These are phyloP conservation scores for Coriolopsis trogii DNA, from an alignment of 1,284 basidiomycete genomes.

Conservation along the genomic window DNA sequence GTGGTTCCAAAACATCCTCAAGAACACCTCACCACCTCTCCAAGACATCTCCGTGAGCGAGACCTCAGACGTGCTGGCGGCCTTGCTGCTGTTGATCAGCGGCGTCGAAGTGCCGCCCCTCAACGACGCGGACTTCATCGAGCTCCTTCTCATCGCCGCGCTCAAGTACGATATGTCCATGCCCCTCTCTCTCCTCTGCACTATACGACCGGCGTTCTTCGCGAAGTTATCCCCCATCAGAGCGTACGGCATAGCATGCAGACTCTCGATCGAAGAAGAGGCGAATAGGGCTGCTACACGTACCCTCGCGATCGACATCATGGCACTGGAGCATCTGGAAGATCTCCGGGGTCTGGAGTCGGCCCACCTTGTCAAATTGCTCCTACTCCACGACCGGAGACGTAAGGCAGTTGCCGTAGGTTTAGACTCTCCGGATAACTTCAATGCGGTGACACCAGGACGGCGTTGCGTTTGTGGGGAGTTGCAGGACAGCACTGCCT, in stretches of 20 bases:
- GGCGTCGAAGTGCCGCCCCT: constrained; percentile 52
- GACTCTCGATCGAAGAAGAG: constrained; percentile 56
- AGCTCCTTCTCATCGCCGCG: constrained; percentile 53
- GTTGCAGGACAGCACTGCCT: neutral
- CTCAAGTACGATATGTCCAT: constrained; percentile 70
- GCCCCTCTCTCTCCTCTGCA: constrained; percentile 52
- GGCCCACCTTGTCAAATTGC: constrained; percentile 20
- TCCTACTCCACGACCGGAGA: constrained; percentile 24
- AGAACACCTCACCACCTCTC: neutral
- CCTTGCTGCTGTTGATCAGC: constrained; percentile 57
- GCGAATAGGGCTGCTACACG: constrained; percentile 50
- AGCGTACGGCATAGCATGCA: constrained; percentile 54
- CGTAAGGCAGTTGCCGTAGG: neutral
- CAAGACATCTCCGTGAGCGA: constrained; percentile 56
- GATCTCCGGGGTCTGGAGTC: constrained; percentile 25
- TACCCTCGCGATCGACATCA: constrained; percentile 43
- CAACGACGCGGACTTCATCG: constrained; percentile 48
- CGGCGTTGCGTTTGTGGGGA: neutral
- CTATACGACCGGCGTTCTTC: constrained; percentile 48
- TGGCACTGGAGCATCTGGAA: constrained; percentile 35
- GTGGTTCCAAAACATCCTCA: constrained; percentile 57
- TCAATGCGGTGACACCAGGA: neutral
- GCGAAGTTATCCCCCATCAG: constrained; percentile 48
- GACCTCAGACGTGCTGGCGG: constrained; percentile 49
- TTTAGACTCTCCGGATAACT: neutral